These are phyloP conservation scores for Aureobasidium sp. DNA, from an alignment of 2,329 filamentous ascomycete genomes.

Conservation along the genomic window DNA sequence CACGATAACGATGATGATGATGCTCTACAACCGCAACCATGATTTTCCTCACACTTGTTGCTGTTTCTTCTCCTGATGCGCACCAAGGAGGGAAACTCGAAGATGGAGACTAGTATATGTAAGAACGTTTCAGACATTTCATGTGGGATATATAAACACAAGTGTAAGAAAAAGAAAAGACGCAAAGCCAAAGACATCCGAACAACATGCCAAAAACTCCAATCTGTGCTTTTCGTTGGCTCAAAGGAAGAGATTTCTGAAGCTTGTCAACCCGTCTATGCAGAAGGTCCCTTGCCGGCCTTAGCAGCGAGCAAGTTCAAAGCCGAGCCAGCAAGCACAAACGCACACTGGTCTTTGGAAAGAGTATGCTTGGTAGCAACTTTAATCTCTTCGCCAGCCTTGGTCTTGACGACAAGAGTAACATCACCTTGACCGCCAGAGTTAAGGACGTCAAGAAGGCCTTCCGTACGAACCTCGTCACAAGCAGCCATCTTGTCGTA, in stretches of 20 bases:
- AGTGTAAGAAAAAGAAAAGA: background rate
- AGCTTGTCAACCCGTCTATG: background rate
- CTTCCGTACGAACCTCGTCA: conserved; percentile 74
- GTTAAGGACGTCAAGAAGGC: conserved; percentile 71
- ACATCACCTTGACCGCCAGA: conserved; percentile 73
- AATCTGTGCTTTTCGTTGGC: background rate
- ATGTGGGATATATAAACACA: background rate
- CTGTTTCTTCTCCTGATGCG: too few species aligned
- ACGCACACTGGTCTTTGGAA: conserved; percentile 80
- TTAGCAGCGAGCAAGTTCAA: conserved; percentile 77
- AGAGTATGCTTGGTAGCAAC: conserved; percentile 82
- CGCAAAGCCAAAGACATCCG: background rate
- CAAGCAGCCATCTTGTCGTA: conserved; percentile 78
- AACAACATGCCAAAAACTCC: background rate
- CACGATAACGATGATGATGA: too few species aligned
- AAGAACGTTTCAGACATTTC: background rate
- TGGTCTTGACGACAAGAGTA: conserved; percentile 46
- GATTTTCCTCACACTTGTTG: too few species aligned
- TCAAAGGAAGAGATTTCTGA: background rate
- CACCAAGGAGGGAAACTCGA: too few species aligned
- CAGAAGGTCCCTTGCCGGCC: conserved; percentile 20
- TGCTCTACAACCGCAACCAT: too few species aligned
- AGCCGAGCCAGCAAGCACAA: conserved; percentile 88
- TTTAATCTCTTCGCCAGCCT: conserved; percentile 53
- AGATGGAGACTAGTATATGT: too few species aligned